These are phyloP conservation scores for Gentiana straminea DNA, from an alignment of 257 asterid genomes.

Conservation along the genomic window DNA sequence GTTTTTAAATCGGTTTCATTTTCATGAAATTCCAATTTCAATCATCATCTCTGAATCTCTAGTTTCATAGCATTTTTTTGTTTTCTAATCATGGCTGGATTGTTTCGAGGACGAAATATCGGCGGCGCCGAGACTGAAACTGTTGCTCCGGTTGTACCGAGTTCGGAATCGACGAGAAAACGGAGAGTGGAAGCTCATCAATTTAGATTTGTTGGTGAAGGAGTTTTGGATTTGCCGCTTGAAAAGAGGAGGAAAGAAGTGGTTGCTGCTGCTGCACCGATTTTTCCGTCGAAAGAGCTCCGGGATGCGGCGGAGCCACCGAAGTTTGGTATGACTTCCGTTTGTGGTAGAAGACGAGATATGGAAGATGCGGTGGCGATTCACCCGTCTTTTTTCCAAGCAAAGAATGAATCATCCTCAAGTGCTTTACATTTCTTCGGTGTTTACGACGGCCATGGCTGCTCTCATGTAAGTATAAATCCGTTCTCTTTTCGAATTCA, in stretches of 20 bases:
- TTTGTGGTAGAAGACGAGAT: conserved; percentile 9
- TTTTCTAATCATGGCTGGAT: conserved; percentile 47
- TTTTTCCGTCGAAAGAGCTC: not conserved
- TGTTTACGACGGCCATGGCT: conserved; percentile 15
- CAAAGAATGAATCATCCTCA: too few species aligned
- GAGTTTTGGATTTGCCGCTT: conserved; percentile 9
- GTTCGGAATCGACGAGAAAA: conserved; percentile 47
- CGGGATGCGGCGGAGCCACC: not conserved
- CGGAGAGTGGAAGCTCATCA: conserved; percentile 36
- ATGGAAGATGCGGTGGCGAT: conserved; percentile 16
- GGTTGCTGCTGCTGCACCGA: not conserved
- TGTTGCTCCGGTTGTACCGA: conserved; percentile 44
- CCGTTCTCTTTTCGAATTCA: not conserved
- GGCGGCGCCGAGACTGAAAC: conserved; percentile 60
- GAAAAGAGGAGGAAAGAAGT: conserved; percentile 9
- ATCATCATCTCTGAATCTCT: conserved; percentile 10
- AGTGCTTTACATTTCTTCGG: conserved; percentile 9
- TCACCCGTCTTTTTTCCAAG: not conserved
- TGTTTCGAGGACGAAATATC: conserved; percentile 26
- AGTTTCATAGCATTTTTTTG: not conserved
- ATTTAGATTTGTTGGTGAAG: conserved; percentile 44
- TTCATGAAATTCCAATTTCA: conserved; percentile 2
- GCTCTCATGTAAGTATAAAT: conserved; percentile 7
- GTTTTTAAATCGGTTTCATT: conserved; percentile 15
- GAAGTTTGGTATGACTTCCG: conserved; percentile 8